Base-by-base conservation (phyloP, 495 filamentous ascomycete genomes). In the Aspergillus sclerotiicarbonarius region DNA sequence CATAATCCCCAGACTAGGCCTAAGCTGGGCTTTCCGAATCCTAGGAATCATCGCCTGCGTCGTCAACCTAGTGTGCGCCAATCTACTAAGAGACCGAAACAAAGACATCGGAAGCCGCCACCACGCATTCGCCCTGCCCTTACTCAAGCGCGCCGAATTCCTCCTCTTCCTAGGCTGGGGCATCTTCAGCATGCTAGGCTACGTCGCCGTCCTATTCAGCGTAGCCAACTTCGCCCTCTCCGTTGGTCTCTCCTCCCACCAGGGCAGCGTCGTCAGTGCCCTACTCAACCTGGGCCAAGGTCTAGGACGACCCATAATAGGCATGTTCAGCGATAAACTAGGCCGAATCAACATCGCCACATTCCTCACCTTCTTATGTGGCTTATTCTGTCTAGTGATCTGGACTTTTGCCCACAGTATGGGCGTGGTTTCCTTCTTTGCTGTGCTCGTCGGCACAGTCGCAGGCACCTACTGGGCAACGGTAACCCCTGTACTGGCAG, bases 281-380 rank as follows among this genome's bases (percentile, higher is more conserved):
- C 67, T 94, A 20, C 76, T 93, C 60, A 93, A 90, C 59, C 71
- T 91, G 59, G 80, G 87, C 48, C 84, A 87, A 69, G 86, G 77
- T 4, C 64, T 91, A 45, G 89, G 89, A 6, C 77, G 91, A 35
- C 89, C 88, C 9, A 71, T 85, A 16, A 85, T 92, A 9, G 91
- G 91, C 6, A 80, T 90, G 63, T 84, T 84, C 51, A 90, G 87
- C 60, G 91, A 94, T 66, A 69, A 65, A 21, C 74, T 87, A 39
- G 90, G 91, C 6, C 80, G 88, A 29, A 79, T 95, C 49, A 91
- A 96, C 60, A 81, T 90, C 43, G 87, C 89, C 15, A 81, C 79
- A 8, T 62, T 84, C 3, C 80, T 86, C 53, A 88, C 87, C 0
- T 76, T 90, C 31, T 65, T 88, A 19, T 84, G 83, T 20, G 88